phyloP scores from a whole-genome alignment of 139 green algal species.

The Chlamydomonas sphaeroides region DNA sequence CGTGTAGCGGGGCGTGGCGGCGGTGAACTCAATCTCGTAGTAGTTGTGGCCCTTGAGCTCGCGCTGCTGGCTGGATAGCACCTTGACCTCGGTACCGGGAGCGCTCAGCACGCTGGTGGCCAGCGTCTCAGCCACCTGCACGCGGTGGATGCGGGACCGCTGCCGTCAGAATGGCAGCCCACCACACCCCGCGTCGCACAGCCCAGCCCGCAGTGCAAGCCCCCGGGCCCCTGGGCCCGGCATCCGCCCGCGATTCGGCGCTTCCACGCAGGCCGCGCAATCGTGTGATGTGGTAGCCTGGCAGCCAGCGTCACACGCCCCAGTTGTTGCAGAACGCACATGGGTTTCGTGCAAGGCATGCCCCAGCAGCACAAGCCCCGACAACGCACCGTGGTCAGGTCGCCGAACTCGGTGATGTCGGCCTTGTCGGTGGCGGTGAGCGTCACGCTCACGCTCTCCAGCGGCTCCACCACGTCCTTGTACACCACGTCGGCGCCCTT shows the following conservation, averaged over 20 bases:
- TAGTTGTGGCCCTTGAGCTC: constrained; percentile 84
- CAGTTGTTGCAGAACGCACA: too few species aligned
- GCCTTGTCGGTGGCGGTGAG: constrained; percentile 90
- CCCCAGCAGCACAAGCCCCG: too few species aligned
- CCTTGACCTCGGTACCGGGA: constrained; percentile 76
- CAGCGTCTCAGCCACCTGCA: constrained; percentile 62
- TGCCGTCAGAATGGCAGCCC: too few species aligned
- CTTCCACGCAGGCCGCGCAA: too few species aligned
- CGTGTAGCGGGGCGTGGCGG: constrained; percentile 63
- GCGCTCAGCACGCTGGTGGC: constrained; percentile 73
- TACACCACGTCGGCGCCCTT: constrained; percentile 91
- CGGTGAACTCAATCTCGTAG: constrained; percentile 93
- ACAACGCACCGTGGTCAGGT: constrained; percentile 20
- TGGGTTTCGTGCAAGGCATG: too few species aligned
- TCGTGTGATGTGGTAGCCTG: too few species aligned
- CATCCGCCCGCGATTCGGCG: too few species aligned
- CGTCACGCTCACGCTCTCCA: constrained; percentile 93
- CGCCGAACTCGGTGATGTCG: constrained; percentile 88
- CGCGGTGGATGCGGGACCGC: too few species aligned
- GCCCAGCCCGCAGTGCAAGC: too few species aligned
- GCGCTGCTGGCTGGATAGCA: constrained; percentile 60
- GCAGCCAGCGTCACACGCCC: too few species aligned
- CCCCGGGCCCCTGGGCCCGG: too few species aligned
- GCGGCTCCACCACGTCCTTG: constrained; percentile 99
- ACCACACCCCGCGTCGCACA: too few species aligned